Base-by-base conservation (phyloP, 768 basidiomycete species). In the Hericium alpestre region DNA sequence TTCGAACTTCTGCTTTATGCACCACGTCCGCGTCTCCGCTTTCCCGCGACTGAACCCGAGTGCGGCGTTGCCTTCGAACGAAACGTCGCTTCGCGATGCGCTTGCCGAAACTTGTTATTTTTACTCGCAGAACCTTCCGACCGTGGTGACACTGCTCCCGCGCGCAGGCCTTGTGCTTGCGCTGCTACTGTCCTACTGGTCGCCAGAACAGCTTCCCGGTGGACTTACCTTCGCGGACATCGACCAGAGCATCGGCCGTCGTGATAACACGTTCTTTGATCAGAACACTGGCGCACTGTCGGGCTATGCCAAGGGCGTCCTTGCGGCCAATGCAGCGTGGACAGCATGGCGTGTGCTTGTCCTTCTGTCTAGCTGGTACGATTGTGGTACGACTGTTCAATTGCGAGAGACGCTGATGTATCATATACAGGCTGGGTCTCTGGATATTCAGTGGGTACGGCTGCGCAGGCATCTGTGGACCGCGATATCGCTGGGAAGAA, bases 91-190 rank as follows among this genome's bases (percentile, higher is more conserved):
- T 57, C 73, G 74, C 49, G 78, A 83, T 59, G 78, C 78, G 56
- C 71, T 93, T 47, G 87, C 92, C n/a, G 92, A 95, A 71, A 85
- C 85, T 13, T 89, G 79, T 67, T 89, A 83, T 74, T 82, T 82
- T 65, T 87, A 89, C 62, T 83, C 91, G 1, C 93, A 95, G 73
- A 91, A 93, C 65, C 67, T 86, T 38, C 86, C 92, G 4, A 90
- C 87, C 0, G 82, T 93, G 43, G 78, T 82, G 9, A 77, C 91
- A n/a, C 78, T 93, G 43, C 73, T 95, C 18, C 93, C 93, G 23
- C 81, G 93, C 58, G 90, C 90, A 32, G 90, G 82, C 9, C 72
- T 95, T 41, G 77, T 76, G 43, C 70, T 93, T 4, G 84, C 87
- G 0, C 69, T 93, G 27, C 76, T 93, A n/a, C 70, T 93, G 48